Evolutionary conservation across 1,284 basidiomycete species (phyloP).

Genomic region (Caloboletus firmus): DNA sequence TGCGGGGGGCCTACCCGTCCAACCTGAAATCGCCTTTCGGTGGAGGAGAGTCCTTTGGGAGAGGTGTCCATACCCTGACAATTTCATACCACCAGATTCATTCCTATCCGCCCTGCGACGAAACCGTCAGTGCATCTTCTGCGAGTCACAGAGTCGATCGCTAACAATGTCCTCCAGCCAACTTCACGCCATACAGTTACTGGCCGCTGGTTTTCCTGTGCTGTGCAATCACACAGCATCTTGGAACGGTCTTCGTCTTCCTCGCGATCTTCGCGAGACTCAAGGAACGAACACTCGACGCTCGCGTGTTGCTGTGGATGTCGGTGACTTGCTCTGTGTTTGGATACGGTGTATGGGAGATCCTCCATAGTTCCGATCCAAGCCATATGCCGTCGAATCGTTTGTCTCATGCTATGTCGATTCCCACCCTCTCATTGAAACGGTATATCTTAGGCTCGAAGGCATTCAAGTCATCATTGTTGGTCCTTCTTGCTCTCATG

Average conservation of each 20-base stretch:
- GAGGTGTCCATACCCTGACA: conserved; percentile 76
- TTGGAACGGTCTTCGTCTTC: conserved; percentile 80
- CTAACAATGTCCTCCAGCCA: conserved; percentile 49
- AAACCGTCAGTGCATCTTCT: conserved; percentile 61
- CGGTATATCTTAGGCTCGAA: conserved; percentile 54
- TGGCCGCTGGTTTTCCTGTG: conserved; percentile 70
- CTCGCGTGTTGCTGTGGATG: conserved; percentile 67
- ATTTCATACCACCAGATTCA: conserved; percentile 76
- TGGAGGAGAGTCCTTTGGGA: conserved; percentile 92
- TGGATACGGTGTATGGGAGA: conserved; percentile 65
- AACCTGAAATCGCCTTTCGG: conserved; percentile 1
- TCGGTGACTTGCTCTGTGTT: conserved; percentile 59
- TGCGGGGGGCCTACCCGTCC: background rate
- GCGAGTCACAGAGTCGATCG: conserved; percentile 7
- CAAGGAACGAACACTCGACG: conserved; percentile 61
- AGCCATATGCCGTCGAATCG: conserved; percentile 19
- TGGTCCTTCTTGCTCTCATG: conserved; percentile 87
- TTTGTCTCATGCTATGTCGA: conserved; percentile 18
- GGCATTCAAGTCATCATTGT: conserved; percentile 69
- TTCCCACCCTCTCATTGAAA: conserved; percentile 6
- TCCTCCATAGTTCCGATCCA: conserved; percentile 44
- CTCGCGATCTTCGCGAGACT: conserved; percentile 78
- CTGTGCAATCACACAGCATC: conserved; percentile 82
- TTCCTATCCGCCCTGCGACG: conserved; percentile 78
- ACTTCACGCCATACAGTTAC: conserved; percentile 75